Conservation (phyloP, 805 yeast species). For the Spathaspora gorwiae region DNA sequence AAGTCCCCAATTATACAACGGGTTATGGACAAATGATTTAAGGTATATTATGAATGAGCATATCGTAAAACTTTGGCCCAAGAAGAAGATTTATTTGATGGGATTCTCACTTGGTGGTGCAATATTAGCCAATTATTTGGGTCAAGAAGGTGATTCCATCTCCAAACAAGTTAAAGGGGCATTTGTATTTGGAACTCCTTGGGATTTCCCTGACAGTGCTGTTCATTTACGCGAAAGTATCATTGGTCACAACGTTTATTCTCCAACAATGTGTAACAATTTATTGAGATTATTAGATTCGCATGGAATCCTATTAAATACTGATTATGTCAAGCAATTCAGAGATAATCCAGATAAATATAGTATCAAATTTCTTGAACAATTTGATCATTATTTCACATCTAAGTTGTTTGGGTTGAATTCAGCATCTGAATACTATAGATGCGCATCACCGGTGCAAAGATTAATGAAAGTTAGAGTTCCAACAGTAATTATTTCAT, state of each 20-base stretch:
- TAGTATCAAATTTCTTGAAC: conserved; percentile 37
- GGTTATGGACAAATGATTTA: conserved; percentile 65
- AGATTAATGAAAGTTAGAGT: conserved; percentile 52
- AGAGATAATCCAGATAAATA: conserved; percentile 25
- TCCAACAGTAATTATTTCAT: conserved; percentile 57
- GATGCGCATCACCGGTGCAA: conserved; percentile 59
- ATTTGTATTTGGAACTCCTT: conserved; percentile 59
- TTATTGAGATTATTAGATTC: conserved; percentile 27
- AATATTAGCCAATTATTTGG: conserved; percentile 61
- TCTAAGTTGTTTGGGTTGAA: conserved; percentile 60
- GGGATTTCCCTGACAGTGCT: conserved; percentile 64
- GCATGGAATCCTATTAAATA: conserved; percentile 24
- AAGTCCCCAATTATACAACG: conserved; percentile 63
- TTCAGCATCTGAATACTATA: conserved; percentile 57
- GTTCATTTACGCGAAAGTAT: conserved; percentile 39
- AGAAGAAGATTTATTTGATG: conserved; percentile 57
- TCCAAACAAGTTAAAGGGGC: conserved; percentile 53
- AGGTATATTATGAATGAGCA: conserved; percentile 52
- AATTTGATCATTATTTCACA: conserved; percentile 62
- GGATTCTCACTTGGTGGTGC: conserved; percentile 77
- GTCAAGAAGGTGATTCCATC: conserved; percentile 52
- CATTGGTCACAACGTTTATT: conserved; percentile 35
- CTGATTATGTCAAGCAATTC: conserved; percentile 22
- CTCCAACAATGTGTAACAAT: conserved; percentile 41
- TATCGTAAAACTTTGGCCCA: conserved; percentile 50